Evolutionary conservation across 805 yeast genomes (phyloP).

Genomic region (Pichia heedii): DNA sequence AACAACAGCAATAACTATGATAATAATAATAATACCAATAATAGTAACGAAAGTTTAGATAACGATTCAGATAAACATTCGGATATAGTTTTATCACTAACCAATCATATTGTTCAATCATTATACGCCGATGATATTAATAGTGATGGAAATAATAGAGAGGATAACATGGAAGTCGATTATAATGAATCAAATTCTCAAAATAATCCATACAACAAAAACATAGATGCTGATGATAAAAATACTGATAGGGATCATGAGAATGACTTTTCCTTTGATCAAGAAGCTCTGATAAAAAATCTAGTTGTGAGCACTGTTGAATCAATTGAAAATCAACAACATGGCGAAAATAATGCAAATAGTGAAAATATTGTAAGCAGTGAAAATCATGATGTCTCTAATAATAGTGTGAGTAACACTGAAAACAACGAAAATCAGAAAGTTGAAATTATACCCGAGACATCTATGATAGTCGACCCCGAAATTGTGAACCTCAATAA

Average conservation of each 20-base stretch:
- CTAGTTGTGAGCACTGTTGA: constrained; percentile 5
- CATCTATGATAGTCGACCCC: too few relatives aligned
- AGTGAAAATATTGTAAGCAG: not conserved
- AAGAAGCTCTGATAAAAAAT: constrained; percentile 5
- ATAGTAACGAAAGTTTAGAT: not conserved
- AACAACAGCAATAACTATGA: not conserved
- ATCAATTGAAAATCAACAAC: not conserved
- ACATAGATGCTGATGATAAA: not conserved
- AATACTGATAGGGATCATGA: not conserved
- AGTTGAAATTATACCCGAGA: too few relatives aligned
- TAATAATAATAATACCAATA: not conserved
- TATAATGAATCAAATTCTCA: too few relatives aligned
- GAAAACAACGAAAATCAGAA: too few relatives aligned
- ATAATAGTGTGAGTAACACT: not conserved
- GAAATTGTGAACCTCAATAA: too few relatives aligned
- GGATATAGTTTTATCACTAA: not conserved
- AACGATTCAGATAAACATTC: not conserved
- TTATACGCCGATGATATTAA: constrained; percentile 1
- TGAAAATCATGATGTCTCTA: not conserved
- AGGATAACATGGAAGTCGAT: too few relatives aligned
- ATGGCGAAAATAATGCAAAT: not conserved
- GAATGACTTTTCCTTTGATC: constrained; percentile 5
- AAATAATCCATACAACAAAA: not conserved
- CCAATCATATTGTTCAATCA: constrained; percentile 7
- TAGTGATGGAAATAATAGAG: not conserved